A percentile compares a stretch with the other conserved stretches of the same genome.
Conservation (phyloP, 495 filamentous ascomycete species). For the Tetracladium marchalianum region DNA sequence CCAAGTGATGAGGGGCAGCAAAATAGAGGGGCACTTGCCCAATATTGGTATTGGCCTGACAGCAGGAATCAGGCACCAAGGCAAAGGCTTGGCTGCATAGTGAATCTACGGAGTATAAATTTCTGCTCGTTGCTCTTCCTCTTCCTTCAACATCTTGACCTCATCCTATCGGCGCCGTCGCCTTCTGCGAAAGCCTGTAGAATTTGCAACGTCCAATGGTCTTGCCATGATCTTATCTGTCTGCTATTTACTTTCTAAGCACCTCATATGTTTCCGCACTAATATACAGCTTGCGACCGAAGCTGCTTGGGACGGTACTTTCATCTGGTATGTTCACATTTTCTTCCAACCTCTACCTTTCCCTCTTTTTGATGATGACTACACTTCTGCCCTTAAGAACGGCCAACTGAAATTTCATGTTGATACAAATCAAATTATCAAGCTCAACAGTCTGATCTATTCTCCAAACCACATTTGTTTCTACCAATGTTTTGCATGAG, state of each 20-base stretch:
- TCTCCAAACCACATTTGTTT: neutral
- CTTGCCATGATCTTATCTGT: too few species aligned
- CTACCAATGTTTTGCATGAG: too few species aligned
- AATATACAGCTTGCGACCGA: neutral
- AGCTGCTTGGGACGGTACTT: neutral
- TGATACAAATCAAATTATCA: constrained; percentile 40
- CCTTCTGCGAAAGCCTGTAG: too few species aligned
- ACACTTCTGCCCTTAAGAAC: constrained; percentile 44
- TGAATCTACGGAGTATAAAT: too few species aligned
- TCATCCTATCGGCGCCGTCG: too few species aligned
- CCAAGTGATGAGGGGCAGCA: neutral
- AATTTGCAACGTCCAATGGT: too few species aligned
- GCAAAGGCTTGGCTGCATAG: too few species aligned
- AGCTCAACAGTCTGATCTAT: constrained; percentile 51
- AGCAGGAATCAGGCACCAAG: too few species aligned
- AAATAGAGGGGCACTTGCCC: neutral
- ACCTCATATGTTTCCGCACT: neutral
- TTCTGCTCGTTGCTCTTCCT: too few species aligned
- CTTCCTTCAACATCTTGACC: too few species aligned
- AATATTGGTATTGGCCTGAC: too few species aligned
- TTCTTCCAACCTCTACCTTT: neutral
- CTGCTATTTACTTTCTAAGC: neutral
- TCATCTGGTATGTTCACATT: constrained; percentile 1
- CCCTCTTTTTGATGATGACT: constrained; percentile 12
- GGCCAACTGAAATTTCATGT: constrained; percentile 49